These are phyloP conservation scores for Candida sp. DNA, from an alignment of 1,139 yeast species.

Conservation along the genomic window DNA sequence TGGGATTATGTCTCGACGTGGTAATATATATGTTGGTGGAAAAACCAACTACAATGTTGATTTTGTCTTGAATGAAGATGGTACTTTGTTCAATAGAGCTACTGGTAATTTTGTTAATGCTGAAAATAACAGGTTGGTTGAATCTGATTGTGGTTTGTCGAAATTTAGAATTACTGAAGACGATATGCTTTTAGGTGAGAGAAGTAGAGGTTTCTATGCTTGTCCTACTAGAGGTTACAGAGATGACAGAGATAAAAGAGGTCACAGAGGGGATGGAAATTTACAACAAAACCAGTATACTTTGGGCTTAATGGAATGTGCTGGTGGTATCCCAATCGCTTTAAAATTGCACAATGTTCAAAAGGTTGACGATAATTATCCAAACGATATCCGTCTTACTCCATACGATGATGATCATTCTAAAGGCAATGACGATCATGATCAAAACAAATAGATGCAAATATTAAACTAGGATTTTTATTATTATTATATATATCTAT, in stretches of 20 bases:
- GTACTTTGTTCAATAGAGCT: conserved; percentile 16
- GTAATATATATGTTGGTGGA: conserved; percentile 14
- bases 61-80: conserved; percentile 15
- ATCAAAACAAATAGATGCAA: too few relatives aligned
- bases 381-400: neutral
- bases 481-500: too few relatives aligned
- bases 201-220: conserved; percentile 14
- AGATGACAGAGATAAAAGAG: neutral
- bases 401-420: neutral
- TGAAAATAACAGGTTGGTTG: conserved; percentile 12
- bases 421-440: neutral
- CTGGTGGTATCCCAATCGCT: conserved; percentile 10
- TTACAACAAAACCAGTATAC: neutral
- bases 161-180: conserved; percentile 12
- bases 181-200: conserved; percentile 11
- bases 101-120: conserved; percentile 12
- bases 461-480: too few relatives aligned
- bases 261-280: neutral
- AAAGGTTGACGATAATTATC: neutral
- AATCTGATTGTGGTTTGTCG: conserved; percentile 12
- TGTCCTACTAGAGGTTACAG: conserved; percentile 11
- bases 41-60: conserved; percentile 10
- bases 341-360: conserved; percentile 5
- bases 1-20: conserved; percentile 8
- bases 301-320: neutral